A percentile compares a stretch with the other conserved stretches of the same genome.
These are phyloP conservation scores for Lonicera japonica DNA, from an alignment of 129 eudicot genomes.

Conservation along the genomic window DNA sequence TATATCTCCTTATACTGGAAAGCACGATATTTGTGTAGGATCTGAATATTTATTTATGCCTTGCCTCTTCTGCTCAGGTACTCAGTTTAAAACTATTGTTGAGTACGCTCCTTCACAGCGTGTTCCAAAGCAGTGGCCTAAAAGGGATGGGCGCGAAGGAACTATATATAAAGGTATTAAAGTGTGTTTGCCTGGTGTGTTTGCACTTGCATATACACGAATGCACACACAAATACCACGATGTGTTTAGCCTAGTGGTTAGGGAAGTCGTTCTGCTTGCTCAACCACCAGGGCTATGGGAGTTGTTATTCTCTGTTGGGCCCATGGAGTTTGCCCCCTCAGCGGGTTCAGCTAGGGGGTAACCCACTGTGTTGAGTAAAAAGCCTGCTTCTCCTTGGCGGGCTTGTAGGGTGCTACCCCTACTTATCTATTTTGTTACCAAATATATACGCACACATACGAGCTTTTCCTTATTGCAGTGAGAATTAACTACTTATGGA, in stretches of 20 bases:
- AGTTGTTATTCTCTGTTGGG: too few species aligned
- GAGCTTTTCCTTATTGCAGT: not conserved
- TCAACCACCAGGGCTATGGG: too few species aligned
- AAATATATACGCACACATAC: not conserved
- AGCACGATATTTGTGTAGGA: slow-evolving; percentile 1
- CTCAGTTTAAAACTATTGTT: slow-evolving; percentile 73
- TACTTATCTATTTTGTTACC: too few species aligned
- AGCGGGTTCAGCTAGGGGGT: too few species aligned
- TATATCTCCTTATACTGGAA: not conserved
- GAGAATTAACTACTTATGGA: slow-evolving; percentile 16
- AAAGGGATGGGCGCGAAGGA: slow-evolving; percentile 93
- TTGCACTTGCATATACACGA: slow-evolving; percentile 8
- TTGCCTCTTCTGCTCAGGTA: slow-evolving; percentile 34
- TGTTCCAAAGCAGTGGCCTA: slow-evolving; percentile 73
- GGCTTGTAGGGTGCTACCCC: too few species aligned
- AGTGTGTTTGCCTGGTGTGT: slow-evolving; percentile 3
- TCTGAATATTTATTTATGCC: not conserved
- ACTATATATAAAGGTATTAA: slow-evolving; percentile 67
- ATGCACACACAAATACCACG: too few species aligned
- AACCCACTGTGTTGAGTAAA: too few species aligned
- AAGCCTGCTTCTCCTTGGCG: too few species aligned
- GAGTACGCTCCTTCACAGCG: slow-evolving; percentile 97
- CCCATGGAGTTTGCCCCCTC: too few species aligned
- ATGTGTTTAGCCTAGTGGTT: too few species aligned
- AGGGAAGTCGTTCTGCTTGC: too few species aligned